Percentiles rank a stretch among this genome's conserved stretches.
Evolutionary conservation across 176 grass and related monocot species (phyloP).

Genomic region (Phoenix dactylifera): DNA sequence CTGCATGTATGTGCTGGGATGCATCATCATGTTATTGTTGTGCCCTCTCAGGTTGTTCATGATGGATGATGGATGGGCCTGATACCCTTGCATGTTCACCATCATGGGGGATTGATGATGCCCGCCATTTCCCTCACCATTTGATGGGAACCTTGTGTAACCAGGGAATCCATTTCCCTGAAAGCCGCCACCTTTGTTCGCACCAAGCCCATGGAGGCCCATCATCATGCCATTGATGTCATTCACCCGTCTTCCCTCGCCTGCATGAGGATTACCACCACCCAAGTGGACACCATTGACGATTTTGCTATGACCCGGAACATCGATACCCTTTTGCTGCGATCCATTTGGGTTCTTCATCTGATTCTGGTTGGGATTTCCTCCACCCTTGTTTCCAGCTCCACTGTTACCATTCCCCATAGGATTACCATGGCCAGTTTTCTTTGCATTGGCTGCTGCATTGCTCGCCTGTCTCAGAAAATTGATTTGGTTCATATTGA

Average conservation of each 20-base stretch:
- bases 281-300: constrained; percentile 5
- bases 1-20: constrained; percentile 42
- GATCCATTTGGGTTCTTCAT: constrained; percentile 35
- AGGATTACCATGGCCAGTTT: constrained; percentile 18
- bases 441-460: constrained; percentile 24
- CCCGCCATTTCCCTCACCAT: constrained; percentile 26
- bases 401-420: constrained; percentile 19
- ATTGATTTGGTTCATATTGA: constrained; percentile 73
- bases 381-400: constrained; percentile 7
- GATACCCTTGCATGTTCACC: constrained; percentile 60
- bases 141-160: constrained; percentile 37
- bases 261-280: constrained; percentile 19
- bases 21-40: constrained; percentile 69
- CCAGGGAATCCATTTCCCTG: constrained; percentile 16
- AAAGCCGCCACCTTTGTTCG: neutral
- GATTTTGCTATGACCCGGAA: constrained; percentile 50
- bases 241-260: constrained; percentile 35
- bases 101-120: constrained; percentile 51
- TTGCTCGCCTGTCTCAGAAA: constrained; percentile 32
- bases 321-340: constrained; percentile 30
- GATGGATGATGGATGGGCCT: constrained; percentile 39
- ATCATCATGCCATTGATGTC: constrained; percentile 56
- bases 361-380: constrained; percentile 25
- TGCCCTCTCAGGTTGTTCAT: constrained; percentile 55
- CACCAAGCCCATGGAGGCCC: constrained; percentile 34